A percentile compares a stretch with the other conserved stretches of the same genome.
phyloP scores from a whole-genome alignment of 352 stramenopile species.

The Globisporangium splendens region DNA sequence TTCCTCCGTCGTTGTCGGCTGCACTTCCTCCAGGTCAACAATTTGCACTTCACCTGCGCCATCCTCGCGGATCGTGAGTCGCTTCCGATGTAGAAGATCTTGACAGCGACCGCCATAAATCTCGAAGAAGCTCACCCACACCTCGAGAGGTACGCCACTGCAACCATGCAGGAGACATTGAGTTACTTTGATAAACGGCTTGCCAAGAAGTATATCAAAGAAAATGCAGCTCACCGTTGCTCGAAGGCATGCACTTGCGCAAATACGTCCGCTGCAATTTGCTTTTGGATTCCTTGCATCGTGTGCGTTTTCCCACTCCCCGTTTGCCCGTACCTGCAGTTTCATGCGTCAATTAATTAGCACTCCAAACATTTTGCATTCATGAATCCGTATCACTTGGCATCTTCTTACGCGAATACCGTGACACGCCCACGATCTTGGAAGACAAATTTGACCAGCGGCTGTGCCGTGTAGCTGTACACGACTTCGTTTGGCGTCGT shows the following conservation, averaged over 20 bases:
- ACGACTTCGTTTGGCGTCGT: constrained; percentile 90
- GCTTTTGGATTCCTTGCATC: constrained; percentile 89
- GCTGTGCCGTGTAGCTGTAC: constrained; percentile 89
- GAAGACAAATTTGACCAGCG: constrained; percentile 95
- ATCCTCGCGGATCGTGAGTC: constrained; percentile 93
- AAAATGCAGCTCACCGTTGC: constrained; percentile 12
- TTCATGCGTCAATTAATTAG: neutral
- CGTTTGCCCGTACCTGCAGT: constrained; percentile 87
- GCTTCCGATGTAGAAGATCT: constrained; percentile 90
- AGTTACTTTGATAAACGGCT: too few species aligned
- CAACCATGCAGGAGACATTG: constrained; percentile 3
- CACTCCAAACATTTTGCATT: too few species aligned
- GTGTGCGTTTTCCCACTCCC: constrained; percentile 92
- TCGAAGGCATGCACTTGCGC: constrained; percentile 63
- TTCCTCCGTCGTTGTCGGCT: constrained; percentile 83
- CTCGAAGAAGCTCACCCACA: constrained; percentile 95
- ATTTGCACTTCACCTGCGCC: constrained; percentile 93
- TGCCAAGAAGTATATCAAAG: neutral
- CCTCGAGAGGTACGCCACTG: constrained; percentile 63
- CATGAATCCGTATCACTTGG: too few species aligned
- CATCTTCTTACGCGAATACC: constrained; percentile 91
- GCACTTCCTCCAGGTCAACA: constrained; percentile 92
- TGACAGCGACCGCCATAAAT: constrained; percentile 96
- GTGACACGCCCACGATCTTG: constrained; percentile 90
- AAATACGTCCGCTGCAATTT: constrained; percentile 76